A percentile compares a stretch with the other conserved stretches of the same genome.
Conservation (phyloP, 2,329 filamentous ascomycete species). For the Pseudocercospora eumusae region DNA sequence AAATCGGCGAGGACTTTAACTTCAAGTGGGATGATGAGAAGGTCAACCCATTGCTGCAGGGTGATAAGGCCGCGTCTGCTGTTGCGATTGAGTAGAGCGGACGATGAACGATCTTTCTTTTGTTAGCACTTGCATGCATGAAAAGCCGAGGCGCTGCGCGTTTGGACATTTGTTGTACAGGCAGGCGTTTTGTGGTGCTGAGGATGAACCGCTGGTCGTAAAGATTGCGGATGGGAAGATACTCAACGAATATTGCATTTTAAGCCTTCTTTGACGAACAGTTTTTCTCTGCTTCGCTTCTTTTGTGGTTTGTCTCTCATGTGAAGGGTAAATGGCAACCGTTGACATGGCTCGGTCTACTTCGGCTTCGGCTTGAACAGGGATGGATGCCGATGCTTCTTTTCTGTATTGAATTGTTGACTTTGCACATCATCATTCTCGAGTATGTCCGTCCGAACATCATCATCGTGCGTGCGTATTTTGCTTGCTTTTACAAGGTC, state of each 20-base stretch:
- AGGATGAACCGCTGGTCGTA: background rate
- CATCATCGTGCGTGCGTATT: too few species aligned
- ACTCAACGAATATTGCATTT: background rate
- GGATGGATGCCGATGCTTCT: background rate
- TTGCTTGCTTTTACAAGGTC: too few species aligned
- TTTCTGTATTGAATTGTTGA: background rate
- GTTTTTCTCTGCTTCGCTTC: too few species aligned
- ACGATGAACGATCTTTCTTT: background rate
- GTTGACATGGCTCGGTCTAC: background rate
- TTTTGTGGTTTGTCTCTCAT: too few species aligned
- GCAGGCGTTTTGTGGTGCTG: background rate
- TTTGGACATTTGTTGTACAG: background rate
- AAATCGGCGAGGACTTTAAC: slow-evolving; percentile 73
- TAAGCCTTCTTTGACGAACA: background rate
- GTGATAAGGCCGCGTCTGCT: slow-evolving; percentile 24
- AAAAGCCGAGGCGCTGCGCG: background rate
- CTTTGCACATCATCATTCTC: slow-evolving; percentile 4
- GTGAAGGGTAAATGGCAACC: too few species aligned
- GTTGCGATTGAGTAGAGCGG: slow-evolving; percentile 32
- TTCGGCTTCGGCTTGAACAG: slow-evolving; percentile 3
- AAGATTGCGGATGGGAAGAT: background rate
- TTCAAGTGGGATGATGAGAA: slow-evolving; percentile 68
- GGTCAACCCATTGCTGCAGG: slow-evolving; percentile 64
- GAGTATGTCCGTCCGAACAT: background rate
- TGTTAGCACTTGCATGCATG: background rate